Evolutionary conservation across 495 filamentous ascomycete genomes (phyloP).

Genomic region (Penicillium roqueforti): DNA sequence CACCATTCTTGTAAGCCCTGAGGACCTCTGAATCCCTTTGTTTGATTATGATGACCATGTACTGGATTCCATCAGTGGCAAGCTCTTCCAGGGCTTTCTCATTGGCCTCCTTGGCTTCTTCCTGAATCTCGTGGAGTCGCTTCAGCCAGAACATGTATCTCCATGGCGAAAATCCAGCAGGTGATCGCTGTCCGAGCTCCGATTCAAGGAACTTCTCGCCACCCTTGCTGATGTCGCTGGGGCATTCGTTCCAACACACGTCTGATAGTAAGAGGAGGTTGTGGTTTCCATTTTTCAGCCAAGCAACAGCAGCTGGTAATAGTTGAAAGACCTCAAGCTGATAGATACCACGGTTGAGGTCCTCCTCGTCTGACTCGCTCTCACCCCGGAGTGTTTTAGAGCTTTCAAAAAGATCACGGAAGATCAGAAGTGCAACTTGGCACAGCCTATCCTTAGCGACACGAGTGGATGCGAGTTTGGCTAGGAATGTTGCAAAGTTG

Average conservation of each 20-base stretch:
- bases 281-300: constrained; percentile 9
- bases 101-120: constrained; percentile 15
- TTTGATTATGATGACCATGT: constrained; percentile 13
- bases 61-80: constrained; percentile 12
- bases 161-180: constrained; percentile 13
- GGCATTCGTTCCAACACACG: constrained; percentile 19
- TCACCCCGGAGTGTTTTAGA: constrained; percentile 9
- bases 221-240: constrained; percentile 9
- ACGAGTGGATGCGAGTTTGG: constrained; percentile 18
- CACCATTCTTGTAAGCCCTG: constrained; percentile 14
- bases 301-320: constrained; percentile 17
- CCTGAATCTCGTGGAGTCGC: constrained; percentile 18
- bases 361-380: constrained; percentile 15
- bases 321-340: constrained; percentile 17
- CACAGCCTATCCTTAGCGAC: constrained; percentile 15
- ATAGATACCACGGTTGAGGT: constrained; percentile 5
- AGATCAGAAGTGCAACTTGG: constrained; percentile 19
- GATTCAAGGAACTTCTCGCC: constrained; percentile 15
- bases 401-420: constrained; percentile 14
- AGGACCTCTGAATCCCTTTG: constrained; percentile 14
- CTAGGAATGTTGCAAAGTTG: constrained; percentile 20
- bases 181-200: constrained; percentile 13
- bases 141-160: constrained; percentile 23
- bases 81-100: constrained; percentile 12
- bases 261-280: constrained; percentile 17